phyloP scores from a whole-genome alignment of 352 stramenopile species.

The Phytopythium vexans region DNA sequence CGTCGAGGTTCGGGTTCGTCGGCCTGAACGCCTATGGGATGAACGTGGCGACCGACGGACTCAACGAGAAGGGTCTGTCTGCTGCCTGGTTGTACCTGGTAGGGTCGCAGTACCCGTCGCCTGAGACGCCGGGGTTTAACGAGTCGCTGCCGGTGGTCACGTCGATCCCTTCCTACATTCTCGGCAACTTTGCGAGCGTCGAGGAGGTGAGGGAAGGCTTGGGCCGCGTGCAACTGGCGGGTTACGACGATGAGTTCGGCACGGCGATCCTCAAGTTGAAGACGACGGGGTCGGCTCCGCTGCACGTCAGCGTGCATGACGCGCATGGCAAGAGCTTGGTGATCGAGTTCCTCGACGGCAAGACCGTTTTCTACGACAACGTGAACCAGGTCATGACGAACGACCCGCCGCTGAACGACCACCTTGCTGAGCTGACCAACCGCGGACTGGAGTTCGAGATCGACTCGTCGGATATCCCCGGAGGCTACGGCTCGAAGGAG shows the following conservation, averaged over 20 bases:
- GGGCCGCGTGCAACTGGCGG: slow-evolving; percentile 48
- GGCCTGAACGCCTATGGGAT: slow-evolving; percentile 48
- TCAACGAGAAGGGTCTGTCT: slow-evolving; percentile 54
- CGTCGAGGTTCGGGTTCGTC: slow-evolving; percentile 39
- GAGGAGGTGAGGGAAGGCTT: slow-evolving; percentile 53
- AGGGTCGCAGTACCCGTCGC: slow-evolving; percentile 45
- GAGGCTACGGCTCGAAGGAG: slow-evolving; percentile 50
- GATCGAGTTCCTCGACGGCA: slow-evolving; percentile 64
- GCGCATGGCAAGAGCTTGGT: slow-evolving; percentile 57
- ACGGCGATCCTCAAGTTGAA: slow-evolving; percentile 13
- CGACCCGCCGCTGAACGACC: slow-evolving; percentile 49
- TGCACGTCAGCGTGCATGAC: slow-evolving; percentile 70
- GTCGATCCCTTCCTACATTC: slow-evolving; percentile 65
- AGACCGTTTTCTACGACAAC: slow-evolving; percentile 58
- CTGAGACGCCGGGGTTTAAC: slow-evolving; percentile 17
- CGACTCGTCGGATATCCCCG: slow-evolving; percentile 21
- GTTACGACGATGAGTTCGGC: slow-evolving; percentile 35
- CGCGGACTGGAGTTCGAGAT: background rate
- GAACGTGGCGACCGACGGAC: slow-evolving; percentile 49
- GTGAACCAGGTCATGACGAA: slow-evolving; percentile 67
- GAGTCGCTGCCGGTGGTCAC: slow-evolving; percentile 44
- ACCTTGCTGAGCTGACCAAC: slow-evolving; percentile 21
- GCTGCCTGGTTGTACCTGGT: slow-evolving; percentile 46
- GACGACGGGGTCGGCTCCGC: slow-evolving; percentile 24
- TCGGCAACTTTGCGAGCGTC: slow-evolving; percentile 66